Percentiles rank a stretch among this genome's conserved stretches.
Conservation (phyloP, 2,329 filamentous ascomycete species). For the Ilyonectria robusta region DNA sequence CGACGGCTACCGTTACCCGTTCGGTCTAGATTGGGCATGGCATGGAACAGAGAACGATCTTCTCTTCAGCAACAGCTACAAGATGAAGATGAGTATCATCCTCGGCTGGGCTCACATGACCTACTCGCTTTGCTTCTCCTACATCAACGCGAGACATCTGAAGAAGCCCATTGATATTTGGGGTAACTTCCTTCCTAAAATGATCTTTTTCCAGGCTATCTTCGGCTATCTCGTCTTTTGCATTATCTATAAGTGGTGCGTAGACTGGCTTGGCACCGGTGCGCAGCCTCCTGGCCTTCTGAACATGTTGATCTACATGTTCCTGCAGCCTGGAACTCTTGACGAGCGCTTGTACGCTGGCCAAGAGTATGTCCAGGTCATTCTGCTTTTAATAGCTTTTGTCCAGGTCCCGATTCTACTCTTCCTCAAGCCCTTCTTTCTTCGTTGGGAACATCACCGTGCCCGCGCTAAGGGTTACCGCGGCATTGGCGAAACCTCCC, state of each 20-base stretch:
- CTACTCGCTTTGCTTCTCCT: conserved; percentile 93
- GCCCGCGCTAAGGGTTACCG: conserved; percentile 91
- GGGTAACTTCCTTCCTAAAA: conserved; percentile 96
- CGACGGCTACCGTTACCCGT: conserved; percentile 88
- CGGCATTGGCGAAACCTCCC: conserved; percentile 89
- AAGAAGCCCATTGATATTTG: conserved; percentile 95
- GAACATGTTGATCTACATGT: conserved; percentile 99
- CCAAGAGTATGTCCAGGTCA: conserved; percentile 81
- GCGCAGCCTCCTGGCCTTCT: conserved; percentile 86
- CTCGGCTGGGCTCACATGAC: conserved; percentile 99
- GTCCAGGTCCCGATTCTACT: conserved; percentile 90
- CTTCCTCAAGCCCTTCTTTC: conserved; percentile 95
- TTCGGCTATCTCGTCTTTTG: conserved; percentile 96
- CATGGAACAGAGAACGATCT: conserved; percentile 96
- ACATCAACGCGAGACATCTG: conserved; percentile 95
- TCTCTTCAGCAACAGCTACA: conserved; percentile 97
- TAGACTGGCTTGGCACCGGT: conserved; percentile 80
- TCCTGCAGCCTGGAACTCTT: conserved; percentile 85
- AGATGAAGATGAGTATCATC: conserved; percentile 99
- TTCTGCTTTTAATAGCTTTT: conserved; percentile 86
- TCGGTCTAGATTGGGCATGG: conserved; percentile 97
- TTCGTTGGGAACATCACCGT: conserved; percentile 92
- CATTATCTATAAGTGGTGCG: conserved; percentile 97
- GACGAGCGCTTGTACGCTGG: conserved; percentile 83
- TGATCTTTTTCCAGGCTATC: conserved; percentile 99